phyloP scores from a whole-genome alignment of 2,329 filamentous ascomycete species.

The Thermomyces lanuginosus region DNA sequence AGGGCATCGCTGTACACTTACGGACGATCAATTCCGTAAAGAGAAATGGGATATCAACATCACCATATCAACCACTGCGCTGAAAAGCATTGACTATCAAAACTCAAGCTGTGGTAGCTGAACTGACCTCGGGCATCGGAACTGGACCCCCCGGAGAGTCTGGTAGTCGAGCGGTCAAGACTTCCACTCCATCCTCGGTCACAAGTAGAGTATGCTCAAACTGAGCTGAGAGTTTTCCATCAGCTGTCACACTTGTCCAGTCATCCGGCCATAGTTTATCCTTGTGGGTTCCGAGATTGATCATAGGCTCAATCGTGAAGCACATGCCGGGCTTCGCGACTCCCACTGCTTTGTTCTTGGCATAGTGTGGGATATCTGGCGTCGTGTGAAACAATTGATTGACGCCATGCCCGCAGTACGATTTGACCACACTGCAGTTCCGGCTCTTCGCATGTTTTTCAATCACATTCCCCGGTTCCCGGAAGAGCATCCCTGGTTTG shows the following conservation, averaged over 20 bases:
- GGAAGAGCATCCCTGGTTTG: constrained; percentile 82
- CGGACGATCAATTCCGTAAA: too few species aligned
- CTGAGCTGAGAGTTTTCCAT: constrained; percentile 80
- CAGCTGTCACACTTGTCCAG: constrained; percentile 89
- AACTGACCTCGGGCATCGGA: constrained; percentile 34
- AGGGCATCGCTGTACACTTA: too few species aligned
- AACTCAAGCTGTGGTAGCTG: constrained; percentile 2
- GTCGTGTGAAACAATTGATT: constrained; percentile 86
- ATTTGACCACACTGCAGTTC: constrained; percentile 80
- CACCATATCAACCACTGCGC: too few species aligned
- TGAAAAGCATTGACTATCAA: too few species aligned
- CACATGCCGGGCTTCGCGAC: constrained; percentile 93
- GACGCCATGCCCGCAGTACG: constrained; percentile 92
- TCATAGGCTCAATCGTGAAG: constrained; percentile 98
- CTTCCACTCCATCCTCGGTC: constrained; percentile 65
- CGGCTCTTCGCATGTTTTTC: constrained; percentile 82
- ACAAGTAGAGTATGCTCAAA: constrained; percentile 84
- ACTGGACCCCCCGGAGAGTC: constrained; percentile 62
- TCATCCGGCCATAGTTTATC: constrained; percentile 98
- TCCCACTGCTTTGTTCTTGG: constrained; percentile 94
- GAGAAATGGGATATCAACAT: too few species aligned
- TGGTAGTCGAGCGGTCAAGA: constrained; percentile 56
- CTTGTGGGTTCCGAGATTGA: constrained; percentile 74
- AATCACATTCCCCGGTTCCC: constrained; percentile 85
- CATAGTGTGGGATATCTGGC: constrained; percentile 92